phyloP scores from a whole-genome alignment of 495 filamentous ascomycete species.

The Articulospora tetracladia region DNA sequence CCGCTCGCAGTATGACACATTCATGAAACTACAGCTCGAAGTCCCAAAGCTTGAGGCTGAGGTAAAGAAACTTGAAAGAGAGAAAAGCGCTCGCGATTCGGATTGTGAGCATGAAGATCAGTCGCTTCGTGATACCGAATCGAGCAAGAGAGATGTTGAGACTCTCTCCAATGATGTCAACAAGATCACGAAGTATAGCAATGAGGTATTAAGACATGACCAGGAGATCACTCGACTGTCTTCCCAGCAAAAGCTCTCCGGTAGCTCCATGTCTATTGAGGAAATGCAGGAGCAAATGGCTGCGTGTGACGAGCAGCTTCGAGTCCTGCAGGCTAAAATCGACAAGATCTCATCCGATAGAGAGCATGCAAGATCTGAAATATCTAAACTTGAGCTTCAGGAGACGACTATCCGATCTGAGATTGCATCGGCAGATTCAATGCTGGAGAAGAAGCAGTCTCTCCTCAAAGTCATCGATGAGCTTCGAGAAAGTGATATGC shows the following conservation, averaged over 20 bases:
- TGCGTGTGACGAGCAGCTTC: conserved; percentile 60
- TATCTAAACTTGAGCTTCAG: conserved; percentile 68
- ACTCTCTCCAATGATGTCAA: conserved; percentile 68
- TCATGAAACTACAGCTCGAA: conserved; percentile 64
- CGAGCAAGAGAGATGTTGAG: conserved; percentile 71
- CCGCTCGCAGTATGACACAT: conserved; percentile 67
- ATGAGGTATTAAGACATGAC: conserved; percentile 65
- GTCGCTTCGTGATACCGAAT: conserved; percentile 56
- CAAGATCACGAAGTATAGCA: conserved; percentile 67
- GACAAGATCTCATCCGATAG: conserved; percentile 61
- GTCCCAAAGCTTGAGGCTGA: conserved; percentile 66
- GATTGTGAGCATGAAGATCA: conserved; percentile 72
- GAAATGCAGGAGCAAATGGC: conserved; percentile 79
- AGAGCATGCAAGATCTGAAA: conserved; percentile 63
- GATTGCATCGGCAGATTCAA: conserved; percentile 62
- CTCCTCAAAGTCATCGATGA: conserved; percentile 67
- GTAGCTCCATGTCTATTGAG: conserved; percentile 63
- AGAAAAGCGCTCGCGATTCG: conserved; percentile 56
- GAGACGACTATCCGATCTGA: conserved; percentile 64
- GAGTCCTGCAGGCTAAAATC: conserved; percentile 56
- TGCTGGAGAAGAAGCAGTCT: conserved; percentile 72
- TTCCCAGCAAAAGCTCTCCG: conserved; percentile 64
- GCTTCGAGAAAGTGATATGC: conserved; percentile 56
- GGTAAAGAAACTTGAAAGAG: conserved; percentile 44
- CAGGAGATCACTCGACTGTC: conserved; percentile 66